These are phyloP conservation scores for Leishmania martiniquensis DNA, from an alignment of 208 protist genomes.

Conservation along the genomic window DNA sequence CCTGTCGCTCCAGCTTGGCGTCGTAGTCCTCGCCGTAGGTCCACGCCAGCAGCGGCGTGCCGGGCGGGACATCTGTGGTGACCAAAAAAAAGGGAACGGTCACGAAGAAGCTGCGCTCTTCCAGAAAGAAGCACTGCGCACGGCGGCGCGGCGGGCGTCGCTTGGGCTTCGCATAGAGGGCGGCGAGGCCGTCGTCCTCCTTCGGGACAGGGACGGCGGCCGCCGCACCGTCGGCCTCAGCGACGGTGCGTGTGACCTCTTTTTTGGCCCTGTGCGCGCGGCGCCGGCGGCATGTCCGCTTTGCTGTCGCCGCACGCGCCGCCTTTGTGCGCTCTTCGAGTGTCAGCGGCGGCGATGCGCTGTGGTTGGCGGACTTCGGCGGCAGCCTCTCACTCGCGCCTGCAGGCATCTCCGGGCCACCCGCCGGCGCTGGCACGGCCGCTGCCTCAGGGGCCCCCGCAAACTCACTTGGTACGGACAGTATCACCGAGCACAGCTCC, in stretches of 20 bases:
- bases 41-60: constrained; percentile 75
- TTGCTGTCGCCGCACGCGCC: neutral
- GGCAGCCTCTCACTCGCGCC: neutral
- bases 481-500: constrained; percentile 83
- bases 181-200: neutral
- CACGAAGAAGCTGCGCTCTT: constrained; percentile 69
- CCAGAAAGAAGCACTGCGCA: constrained; percentile 42
- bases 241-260: neutral
- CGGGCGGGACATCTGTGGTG: constrained; percentile 72
- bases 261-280: neutral
- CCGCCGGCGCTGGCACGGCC: neutral
- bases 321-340: neutral
- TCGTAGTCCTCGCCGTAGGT: constrained; percentile 92
- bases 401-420: neutral
- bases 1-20: constrained; percentile 77
- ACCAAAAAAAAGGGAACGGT: constrained; percentile 84
- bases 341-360: neutral
- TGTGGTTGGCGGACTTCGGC: neutral
- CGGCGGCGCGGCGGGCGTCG: constrained; percentile 17
- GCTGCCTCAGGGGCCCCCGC: neutral
- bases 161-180: constrained; percentile 13
- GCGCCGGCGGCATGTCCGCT: neutral
- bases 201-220: neutral
- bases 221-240: neutral
- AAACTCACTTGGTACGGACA: constrained; percentile 74